Conservation (phyloP, 345 rosid genomes). For the Sonneratia caseolaris region DNA sequence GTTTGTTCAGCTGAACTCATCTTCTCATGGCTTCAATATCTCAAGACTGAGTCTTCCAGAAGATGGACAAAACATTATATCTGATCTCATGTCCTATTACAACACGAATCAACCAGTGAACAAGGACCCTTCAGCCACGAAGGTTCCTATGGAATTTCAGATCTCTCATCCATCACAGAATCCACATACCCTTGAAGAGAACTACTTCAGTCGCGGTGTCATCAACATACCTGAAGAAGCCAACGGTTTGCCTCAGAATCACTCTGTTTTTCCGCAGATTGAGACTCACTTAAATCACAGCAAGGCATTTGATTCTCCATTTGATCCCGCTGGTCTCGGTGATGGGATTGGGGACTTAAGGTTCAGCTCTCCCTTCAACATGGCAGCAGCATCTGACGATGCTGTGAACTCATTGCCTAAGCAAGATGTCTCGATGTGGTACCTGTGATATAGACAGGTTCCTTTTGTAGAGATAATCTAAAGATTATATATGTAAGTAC, state of each 20-base stretch:
- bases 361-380: constrained; percentile 27
- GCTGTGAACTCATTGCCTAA: not conserved
- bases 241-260: constrained; percentile 17
- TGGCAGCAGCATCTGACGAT: not conserved
- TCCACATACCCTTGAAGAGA: constrained; percentile 22
- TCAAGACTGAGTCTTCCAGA: constrained; percentile 36
- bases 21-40: constrained; percentile 17
- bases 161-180: constrained; percentile 10
- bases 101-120: constrained; percentile 31
- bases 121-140: constrained; percentile 14
- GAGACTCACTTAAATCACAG: constrained; percentile 24
- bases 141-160: constrained; percentile 3
- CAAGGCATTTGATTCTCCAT: constrained; percentile 27
- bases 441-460: constrained; percentile 1
- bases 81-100: constrained; percentile 43
- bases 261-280: constrained; percentile 13
- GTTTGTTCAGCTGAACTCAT: constrained; percentile 24
- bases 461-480: not conserved
- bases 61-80: constrained; percentile 42
- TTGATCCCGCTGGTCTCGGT: constrained; percentile 9
- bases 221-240: constrained; percentile 17
- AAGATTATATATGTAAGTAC: not conserved
- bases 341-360: constrained; percentile 11
- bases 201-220: constrained; percentile 20
- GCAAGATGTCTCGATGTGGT: constrained; percentile 2